Evolutionary conservation across 805 yeast genomes (phyloP).

Genomic region (Ogataea polymorpha): DNA sequence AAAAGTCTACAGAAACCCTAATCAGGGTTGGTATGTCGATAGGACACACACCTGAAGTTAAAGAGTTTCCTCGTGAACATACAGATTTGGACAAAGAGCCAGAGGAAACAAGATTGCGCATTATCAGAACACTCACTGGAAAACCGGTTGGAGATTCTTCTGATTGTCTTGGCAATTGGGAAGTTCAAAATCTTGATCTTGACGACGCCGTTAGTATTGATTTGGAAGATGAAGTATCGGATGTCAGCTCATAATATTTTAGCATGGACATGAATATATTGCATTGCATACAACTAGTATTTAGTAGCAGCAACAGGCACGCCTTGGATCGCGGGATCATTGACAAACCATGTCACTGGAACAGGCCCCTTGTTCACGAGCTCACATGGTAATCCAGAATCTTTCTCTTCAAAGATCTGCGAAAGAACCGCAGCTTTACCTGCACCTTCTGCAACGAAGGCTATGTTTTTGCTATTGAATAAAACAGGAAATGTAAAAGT

Average conservation of each 20-base stretch:
- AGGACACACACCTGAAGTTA: slow-evolving; percentile 60
- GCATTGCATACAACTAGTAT: slow-evolving; percentile 9
- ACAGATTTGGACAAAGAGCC: slow-evolving; percentile 45
- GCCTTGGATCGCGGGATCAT: slow-evolving; percentile 70
- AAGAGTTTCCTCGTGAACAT: slow-evolving; percentile 46
- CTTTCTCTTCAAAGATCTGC: slow-evolving; percentile 57
- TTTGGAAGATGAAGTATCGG: slow-evolving; percentile 18
- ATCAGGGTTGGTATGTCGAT: slow-evolving; percentile 89
- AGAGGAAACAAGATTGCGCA: slow-evolving; percentile 44
- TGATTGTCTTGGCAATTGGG: slow-evolving; percentile 27
- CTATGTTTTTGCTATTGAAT: slow-evolving; percentile 49
- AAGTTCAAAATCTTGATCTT: slow-evolving; percentile 28
- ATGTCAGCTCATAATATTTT: slow-evolving; percentile 8
- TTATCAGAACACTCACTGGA: slow-evolving; percentile 59
- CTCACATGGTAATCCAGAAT: slow-evolving; percentile 60
- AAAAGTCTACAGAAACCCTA: slow-evolving; percentile 71
- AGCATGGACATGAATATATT: slow-evolving; percentile 5
- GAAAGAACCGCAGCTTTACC: slow-evolving; percentile 72
- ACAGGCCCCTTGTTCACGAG: slow-evolving; percentile 60
- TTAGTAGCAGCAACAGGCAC: slow-evolving; percentile 35
- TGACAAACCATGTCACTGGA: slow-evolving; percentile 79
- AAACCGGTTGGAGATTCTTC: slow-evolving; percentile 33
- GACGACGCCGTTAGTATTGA: slow-evolving; percentile 28
- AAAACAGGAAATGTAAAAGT: slow-evolving; percentile 82
- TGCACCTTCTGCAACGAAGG: slow-evolving; percentile 88